phyloP scores from a whole-genome alignment of 1,139 yeast genomes.

The Magnusiomyces ingens region DNA sequence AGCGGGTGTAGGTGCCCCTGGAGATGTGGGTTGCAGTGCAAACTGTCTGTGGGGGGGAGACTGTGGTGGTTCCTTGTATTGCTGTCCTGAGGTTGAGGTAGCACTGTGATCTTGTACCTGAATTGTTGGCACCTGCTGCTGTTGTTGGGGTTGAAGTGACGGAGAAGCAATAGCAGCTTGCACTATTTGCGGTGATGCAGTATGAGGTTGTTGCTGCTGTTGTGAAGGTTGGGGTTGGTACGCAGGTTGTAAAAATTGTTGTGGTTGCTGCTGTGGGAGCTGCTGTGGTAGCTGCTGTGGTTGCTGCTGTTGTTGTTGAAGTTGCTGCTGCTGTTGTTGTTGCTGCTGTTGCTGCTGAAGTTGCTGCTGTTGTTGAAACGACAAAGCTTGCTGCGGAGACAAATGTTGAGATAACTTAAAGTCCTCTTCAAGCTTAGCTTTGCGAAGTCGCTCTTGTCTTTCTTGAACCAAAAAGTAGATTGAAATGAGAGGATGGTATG shows the following conservation, averaged over 20 bases:
- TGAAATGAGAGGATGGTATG: constrained; percentile 83
- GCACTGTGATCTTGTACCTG: no score
- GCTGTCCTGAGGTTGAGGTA: no score
- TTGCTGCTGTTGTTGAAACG: background rate
- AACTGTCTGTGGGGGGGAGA: background rate
- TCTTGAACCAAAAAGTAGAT: constrained; percentile 83
- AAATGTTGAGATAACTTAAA: constrained; percentile 14
- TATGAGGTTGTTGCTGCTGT: no score
- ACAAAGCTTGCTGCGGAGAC: constrained; percentile 15
- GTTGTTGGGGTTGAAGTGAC: no score
- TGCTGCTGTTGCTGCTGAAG: constrained; percentile 19
- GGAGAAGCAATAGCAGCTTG: no score
- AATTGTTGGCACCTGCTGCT: no score
- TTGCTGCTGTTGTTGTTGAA: background rate
- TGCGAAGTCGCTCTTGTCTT: constrained; percentile 62
- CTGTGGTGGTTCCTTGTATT: background rate
- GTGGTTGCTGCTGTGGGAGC: background rate
- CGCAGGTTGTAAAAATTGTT: background rate
- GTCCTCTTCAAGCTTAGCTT: constrained; percentile 28
- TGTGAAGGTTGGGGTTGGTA: no score
- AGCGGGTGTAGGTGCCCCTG: background rate
- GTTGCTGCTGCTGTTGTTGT: background rate
- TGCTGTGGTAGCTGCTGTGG: background rate
- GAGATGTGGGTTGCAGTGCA: background rate
- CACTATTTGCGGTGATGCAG: no score